Evolutionary conservation across 352 stramenopile genomes (phyloP).

Genomic region (Saprolegnia parasitica): DNA sequence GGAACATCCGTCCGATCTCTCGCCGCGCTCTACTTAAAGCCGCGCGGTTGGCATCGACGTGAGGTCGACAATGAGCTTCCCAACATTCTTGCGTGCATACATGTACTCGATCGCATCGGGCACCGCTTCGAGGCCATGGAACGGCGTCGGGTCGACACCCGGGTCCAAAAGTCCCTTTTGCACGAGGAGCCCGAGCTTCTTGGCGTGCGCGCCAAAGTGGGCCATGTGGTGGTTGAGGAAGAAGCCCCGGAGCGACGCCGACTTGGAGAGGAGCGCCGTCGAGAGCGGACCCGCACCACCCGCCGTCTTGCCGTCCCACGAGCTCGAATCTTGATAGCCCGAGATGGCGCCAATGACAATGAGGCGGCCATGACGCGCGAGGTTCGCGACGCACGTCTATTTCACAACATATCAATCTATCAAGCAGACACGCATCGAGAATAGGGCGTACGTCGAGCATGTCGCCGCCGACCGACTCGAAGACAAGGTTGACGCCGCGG

Average conservation of each 20-base stretch:
- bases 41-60: background rate
- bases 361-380: conserved; percentile 18
- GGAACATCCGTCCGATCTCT: background rate
- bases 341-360: conserved; percentile 30
- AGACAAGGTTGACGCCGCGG: conserved; percentile 29
- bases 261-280: conserved; percentile 35
- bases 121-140: conserved; percentile 7
- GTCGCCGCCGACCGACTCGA: conserved; percentile 28
- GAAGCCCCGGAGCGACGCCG: conserved; percentile 50
- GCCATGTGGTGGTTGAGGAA: conserved; percentile 30
- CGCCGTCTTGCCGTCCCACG: conserved; percentile 1
- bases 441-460: conserved; percentile 24
- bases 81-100: conserved; percentile 26
- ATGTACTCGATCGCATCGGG: conserved; percentile 25
- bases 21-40: background rate
- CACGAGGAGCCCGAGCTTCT: conserved; percentile 15
- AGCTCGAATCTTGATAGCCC: conserved; percentile 24
- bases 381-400: conserved; percentile 3
- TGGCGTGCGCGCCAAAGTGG: conserved; percentile 2
- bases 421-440: background rate
- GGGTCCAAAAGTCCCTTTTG: conserved; percentile 9
- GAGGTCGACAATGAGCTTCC: conserved; percentile 17
- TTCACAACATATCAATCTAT: background rate
- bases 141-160: conserved; percentile 13
- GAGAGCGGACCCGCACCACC: background rate